phyloP scores from a whole-genome alignment of 2,329 filamentous ascomycete species.

The Venturia aucupariae region DNA sequence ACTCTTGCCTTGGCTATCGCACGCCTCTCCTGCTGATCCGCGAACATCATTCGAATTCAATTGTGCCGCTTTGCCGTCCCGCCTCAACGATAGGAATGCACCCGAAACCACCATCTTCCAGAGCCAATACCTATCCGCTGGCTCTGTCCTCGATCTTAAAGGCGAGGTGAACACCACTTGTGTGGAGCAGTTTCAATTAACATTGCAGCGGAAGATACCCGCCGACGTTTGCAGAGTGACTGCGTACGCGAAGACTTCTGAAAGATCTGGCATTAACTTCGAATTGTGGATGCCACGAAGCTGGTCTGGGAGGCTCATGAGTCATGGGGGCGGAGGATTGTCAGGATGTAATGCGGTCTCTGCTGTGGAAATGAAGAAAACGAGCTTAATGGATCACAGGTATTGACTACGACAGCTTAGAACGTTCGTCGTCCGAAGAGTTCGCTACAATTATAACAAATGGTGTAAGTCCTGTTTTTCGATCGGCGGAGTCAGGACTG shows the following conservation, averaged over 20 bases:
- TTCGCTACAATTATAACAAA: conserved; percentile 34
- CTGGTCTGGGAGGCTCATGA: conserved; percentile 32
- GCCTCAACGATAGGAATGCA: not conserved
- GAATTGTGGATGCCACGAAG: conserved; percentile 37
- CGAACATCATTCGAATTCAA: not conserved
- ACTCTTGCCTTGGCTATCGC: not conserved
- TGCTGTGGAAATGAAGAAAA: not conserved
- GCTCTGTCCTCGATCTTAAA: not conserved
- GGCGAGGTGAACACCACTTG: not conserved
- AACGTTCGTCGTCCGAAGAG: conserved; percentile 29
- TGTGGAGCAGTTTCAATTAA: no score
- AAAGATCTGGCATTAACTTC: conserved; percentile 31
- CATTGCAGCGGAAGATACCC: not conserved
- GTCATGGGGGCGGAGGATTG: conserved; percentile 33
- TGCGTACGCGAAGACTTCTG: conserved; percentile 31
- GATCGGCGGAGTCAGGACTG: no score
- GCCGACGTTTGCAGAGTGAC: conserved; percentile 32
- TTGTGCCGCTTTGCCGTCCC: not conserved
- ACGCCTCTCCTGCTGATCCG: not conserved
- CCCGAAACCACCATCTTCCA: not conserved
- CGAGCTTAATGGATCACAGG: not conserved
- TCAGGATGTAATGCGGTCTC: conserved; percentile 25
- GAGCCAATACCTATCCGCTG: not conserved
- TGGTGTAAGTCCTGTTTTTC: conserved; percentile 16
- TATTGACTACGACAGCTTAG: conserved; percentile 27